Evolutionary conservation across 2,329 filamentous ascomycete genomes (phyloP).

Genomic region (Triangularia verruculosa): DNA sequence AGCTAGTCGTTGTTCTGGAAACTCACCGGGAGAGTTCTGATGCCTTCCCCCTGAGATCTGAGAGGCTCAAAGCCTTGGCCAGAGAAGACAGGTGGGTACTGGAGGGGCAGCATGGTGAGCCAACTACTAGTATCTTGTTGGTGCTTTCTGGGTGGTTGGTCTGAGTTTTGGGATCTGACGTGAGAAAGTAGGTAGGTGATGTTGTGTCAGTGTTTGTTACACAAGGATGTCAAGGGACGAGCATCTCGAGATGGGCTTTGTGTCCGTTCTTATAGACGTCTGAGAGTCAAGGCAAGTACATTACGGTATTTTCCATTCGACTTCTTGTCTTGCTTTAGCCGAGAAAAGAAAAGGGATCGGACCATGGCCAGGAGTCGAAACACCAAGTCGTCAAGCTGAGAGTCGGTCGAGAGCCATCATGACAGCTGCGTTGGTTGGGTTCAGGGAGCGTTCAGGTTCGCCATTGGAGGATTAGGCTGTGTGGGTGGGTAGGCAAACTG

Average conservation of each 20-base stretch:
- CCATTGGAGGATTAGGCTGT: not conserved
- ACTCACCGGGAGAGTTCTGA: slow-evolving; percentile 14
- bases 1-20: not conserved
- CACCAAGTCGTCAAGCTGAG: not conserved
- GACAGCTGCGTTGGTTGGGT: not conserved
- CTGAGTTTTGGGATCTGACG: not conserved
- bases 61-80: not conserved
- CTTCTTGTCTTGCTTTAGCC: not conserved
- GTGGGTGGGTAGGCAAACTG: not conserved
- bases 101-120: not conserved
- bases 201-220: not conserved
- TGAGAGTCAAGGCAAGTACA: not conserved
- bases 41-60: slow-evolving; percentile 7
- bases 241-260: not conserved
- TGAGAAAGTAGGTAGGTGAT: not conserved
- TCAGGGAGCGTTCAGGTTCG: not conserved
- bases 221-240: not conserved
- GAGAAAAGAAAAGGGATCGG: not conserved
- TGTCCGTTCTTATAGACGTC: not conserved
- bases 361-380: not conserved
- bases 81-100: not conserved
- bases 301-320: too few species aligned
- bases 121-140: not conserved
- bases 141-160: not conserved
- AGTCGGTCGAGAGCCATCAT: not conserved